Evolutionary conservation across 1,139 yeast genomes (phyloP), one percentile per base, ranked within the genome.

Genomic region (Lodderomyces pseudojiufengensis): DNA sequence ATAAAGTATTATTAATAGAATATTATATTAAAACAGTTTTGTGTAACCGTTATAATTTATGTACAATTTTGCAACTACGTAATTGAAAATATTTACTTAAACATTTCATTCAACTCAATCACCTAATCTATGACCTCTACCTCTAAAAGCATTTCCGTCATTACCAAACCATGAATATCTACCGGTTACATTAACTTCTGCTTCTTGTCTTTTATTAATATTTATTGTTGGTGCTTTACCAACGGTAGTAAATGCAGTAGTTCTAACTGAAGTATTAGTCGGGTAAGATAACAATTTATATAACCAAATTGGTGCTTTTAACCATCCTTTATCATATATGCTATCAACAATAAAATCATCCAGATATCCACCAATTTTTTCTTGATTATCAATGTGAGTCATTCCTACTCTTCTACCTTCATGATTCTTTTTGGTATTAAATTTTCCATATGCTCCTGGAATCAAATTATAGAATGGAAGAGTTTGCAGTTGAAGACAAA

Each of bases 401-500:
- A 57, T 55, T 1, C 73, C 73, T 7, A 67, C 71, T 35, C 64
- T 51, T 42, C 59, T 52, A 14, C 67, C 66, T 14, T 43, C 36
- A 16, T 38, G 37, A 14, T 15, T 27, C 16, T 29, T 39, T 37
- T 40, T 34, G 3, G 34, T 27, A 8, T 37, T 25, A 10, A 24
- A 25, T 1, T 18, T 3, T 13, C 44, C 39, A 36, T 47, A 46
- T 4, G 42, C 44, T n/a, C 77, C 76, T 1, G 70, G 64, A 29
- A 63, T 46, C 26, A 70, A 51, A 45, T 70, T 70, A 47, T 65
- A 67, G 18, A 70, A 36, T 2, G 76, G 75, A 23, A 71, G 45
- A 1, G 84, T 74, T 28, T 63, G 59, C 1, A 81, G 73, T 47
- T 78, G 82, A 24, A 76, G 52, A 49, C 85, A 79, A 43, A 74